Evolutionary conservation across 2,329 filamentous ascomycete genomes (phyloP).

Genomic region (Aurifilum marmelostoma): DNA sequence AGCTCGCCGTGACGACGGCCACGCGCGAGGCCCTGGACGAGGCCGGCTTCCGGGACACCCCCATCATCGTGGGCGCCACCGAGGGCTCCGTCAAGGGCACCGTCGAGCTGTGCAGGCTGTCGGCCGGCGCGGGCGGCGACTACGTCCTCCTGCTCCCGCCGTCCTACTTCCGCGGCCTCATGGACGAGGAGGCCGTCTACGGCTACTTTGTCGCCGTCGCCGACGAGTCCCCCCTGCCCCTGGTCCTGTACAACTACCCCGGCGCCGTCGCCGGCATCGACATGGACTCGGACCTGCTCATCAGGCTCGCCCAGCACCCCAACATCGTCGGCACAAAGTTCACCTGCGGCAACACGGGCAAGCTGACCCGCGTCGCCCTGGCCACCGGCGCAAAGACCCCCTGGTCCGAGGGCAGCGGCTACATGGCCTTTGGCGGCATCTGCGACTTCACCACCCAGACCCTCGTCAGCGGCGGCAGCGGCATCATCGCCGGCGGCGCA

Average conservation of each 20-base stretch:
- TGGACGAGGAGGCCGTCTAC: conserved; percentile 73
- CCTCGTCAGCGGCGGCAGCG: conserved; percentile 74
- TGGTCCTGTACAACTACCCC: conserved; percentile 90
- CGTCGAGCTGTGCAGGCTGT: conserved; percentile 72
- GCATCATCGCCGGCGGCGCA: conserved; percentile 83
- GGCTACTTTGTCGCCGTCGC: conserved; percentile 77
- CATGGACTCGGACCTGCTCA: conserved; percentile 86
- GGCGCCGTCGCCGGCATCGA: conserved; percentile 85
- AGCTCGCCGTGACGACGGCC: conserved; percentile 72
- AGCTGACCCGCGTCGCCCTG: conserved; percentile 79
- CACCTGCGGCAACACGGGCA: conserved; percentile 88
- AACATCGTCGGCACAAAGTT: conserved; percentile 92
- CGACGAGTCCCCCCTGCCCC: conserved; percentile 73
- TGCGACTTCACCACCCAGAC: conserved; percentile 88
- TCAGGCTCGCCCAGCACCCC: conserved; percentile 75
- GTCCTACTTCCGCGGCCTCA: conserved; percentile 78
- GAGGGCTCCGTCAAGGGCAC: conserved; percentile 82
- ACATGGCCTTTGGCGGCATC: conserved; percentile 87
- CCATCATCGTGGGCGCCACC: conserved; percentile 80
- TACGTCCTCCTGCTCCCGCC: conserved; percentile 80
- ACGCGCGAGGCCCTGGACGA: conserved; percentile 82
- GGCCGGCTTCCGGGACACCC: conserved; percentile 74
- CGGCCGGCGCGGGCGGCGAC: conserved; percentile 72
- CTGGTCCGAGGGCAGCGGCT: conserved; percentile 60
- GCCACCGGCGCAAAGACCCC: conserved; percentile 74